Evolutionary conservation across 345 rosid genomes (phyloP).

Genomic region (Rubroshorea leprosula): DNA sequence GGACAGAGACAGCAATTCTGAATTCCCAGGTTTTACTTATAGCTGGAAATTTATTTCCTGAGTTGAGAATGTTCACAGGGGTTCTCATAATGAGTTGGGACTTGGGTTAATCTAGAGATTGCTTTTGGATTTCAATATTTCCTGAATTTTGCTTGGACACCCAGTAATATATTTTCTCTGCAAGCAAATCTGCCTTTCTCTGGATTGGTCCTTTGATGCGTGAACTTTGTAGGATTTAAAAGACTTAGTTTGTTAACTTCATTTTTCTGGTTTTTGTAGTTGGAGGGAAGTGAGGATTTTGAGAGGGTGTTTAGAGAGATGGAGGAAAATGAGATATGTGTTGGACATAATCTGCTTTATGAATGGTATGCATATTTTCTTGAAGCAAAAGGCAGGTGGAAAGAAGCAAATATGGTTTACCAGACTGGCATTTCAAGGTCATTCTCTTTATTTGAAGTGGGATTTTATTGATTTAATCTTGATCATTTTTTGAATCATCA

Average conservation of each 20-base stretch:
- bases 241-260: neutral
- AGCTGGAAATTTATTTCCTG: too few relatives aligned
- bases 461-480: neutral
- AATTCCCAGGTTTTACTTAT: too few relatives aligned
- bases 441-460: slow-evolving; percentile 1
- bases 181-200: too few relatives aligned
- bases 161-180: too few relatives aligned
- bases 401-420: slow-evolving; percentile 55
- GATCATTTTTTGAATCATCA: slow-evolving; percentile 4
- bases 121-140: too few relatives aligned
- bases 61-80: too few relatives aligned
- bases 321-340: slow-evolving; percentile 49
- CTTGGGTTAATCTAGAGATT: too few relatives aligned
- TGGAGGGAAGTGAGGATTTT: slow-evolving; percentile 55
- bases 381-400: slow-evolving; percentile 71
- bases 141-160: too few relatives aligned
- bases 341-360: slow-evolving; percentile 48
- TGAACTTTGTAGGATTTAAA: neutral
- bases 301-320: slow-evolving; percentile 51
- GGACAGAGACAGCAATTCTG: too few relatives aligned
- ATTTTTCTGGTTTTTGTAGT: slow-evolving; percentile 32
- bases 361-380: slow-evolving; percentile 75
- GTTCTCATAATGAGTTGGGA: too few relatives aligned
- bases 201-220: too few relatives aligned
- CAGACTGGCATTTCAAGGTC: slow-evolving; percentile 72